phyloP scores from a whole-genome alignment of 306 rosid genomes.

The Begonia peltatifolia region DNA sequence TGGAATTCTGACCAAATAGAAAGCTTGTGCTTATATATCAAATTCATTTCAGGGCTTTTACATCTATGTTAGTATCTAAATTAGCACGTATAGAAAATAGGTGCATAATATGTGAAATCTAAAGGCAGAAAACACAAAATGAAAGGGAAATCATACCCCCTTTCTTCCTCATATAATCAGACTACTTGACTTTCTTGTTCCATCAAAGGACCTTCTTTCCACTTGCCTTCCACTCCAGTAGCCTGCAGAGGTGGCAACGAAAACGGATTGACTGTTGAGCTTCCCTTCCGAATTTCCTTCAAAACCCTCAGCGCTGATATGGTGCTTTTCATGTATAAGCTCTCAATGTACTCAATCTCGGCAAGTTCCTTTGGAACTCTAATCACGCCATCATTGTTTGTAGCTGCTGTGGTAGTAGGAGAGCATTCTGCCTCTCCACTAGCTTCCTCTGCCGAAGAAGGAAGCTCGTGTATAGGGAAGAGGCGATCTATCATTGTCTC shows the following conservation, averaged over 20 bases:
- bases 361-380: constrained; percentile 44
- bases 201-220: constrained; percentile 49
- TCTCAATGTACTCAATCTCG: constrained; percentile 79
- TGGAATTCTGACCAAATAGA: not conserved
- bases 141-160: constrained; percentile 12
- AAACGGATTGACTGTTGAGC: constrained; percentile 75
- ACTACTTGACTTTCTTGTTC: constrained; percentile 61
- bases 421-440: constrained; percentile 31
- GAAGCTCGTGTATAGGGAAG: constrained; percentile 34
- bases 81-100: constrained; percentile 13
- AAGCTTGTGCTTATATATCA: constrained; percentile 26
- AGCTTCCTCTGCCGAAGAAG: constrained; percentile 26
- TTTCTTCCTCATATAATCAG: constrained; percentile 13
- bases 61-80: constrained; percentile 56
- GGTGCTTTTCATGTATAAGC: constrained; percentile 75
- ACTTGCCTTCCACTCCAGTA: constrained; percentile 41
- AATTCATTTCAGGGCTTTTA: constrained; percentile 27
- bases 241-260: constrained; percentile 77
- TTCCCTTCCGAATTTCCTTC: constrained; percentile 80
- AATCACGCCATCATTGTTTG: constrained; percentile 27
- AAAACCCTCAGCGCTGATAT: constrained; percentile 62
- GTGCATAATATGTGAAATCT: constrained; percentile 17
- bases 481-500: constrained; percentile 75
- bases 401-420: constrained; percentile 46
- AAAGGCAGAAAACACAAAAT: not conserved